Percentiles rank a stretch among this genome's conserved stretches.
phyloP scores from a whole-genome alignment of 164 flowering plant genomes.

The Magnolia sinica region DNA sequence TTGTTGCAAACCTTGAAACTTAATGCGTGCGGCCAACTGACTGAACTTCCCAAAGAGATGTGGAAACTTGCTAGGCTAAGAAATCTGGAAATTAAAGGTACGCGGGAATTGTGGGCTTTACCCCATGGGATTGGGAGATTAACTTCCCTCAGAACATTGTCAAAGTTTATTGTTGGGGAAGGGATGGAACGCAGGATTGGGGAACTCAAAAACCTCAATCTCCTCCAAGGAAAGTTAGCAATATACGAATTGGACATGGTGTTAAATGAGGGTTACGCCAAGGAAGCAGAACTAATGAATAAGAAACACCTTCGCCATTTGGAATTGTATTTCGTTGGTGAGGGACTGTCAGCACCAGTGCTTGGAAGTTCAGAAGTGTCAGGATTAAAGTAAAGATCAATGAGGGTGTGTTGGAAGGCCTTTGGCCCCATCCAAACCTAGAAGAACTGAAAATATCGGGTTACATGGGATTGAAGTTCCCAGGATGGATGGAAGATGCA shows the following conservation, averaged over 20 bases:
- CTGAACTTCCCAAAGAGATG: not conserved
- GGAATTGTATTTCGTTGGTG: not conserved
- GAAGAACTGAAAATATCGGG: not conserved
- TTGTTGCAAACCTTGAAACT: not conserved
- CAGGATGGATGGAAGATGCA: conserved; percentile 4
- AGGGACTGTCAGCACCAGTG: too few relatives aligned
- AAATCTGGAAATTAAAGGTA: not conserved
- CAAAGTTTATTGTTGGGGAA: not conserved
- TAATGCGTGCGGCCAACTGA: not conserved
- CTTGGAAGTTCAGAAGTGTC: too few relatives aligned
- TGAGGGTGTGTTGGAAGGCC: not conserved
- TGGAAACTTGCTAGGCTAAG: not conserved
- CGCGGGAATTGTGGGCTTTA: not conserved
- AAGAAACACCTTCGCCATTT: not conserved
- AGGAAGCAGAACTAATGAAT: not conserved
- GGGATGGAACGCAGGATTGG: not conserved
- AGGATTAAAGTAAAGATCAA: not conserved
- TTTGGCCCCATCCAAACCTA: not conserved
- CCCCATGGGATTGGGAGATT: not conserved
- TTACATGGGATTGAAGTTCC: not conserved
- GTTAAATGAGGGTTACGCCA: not conserved
- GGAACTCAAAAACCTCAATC: not conserved
- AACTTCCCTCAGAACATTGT: not conserved
- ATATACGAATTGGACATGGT: not conserved
- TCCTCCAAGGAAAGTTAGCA: not conserved